Evolutionary conservation across 176 grass and related monocot genomes (phyloP).

Genomic region (Luzula sylvatica): DNA sequence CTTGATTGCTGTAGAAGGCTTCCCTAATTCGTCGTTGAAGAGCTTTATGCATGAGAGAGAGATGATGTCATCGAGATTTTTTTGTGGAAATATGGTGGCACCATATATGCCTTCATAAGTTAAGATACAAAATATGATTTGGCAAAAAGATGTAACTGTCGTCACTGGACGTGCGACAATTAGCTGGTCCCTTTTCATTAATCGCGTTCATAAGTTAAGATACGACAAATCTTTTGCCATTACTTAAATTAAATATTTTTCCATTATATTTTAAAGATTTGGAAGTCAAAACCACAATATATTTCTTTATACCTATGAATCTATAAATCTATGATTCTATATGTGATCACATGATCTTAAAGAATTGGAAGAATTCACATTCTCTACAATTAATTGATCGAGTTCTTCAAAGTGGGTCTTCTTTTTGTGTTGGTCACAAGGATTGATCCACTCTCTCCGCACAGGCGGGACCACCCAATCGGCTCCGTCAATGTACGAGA

Average conservation of each 20-base stretch:
- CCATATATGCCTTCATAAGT: no score
- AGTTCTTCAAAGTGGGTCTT: not conserved
- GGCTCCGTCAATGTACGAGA: constrained; percentile 59
- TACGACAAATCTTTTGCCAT: constrained; percentile 1
- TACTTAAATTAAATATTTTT: not conserved
- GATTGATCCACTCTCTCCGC: not conserved
- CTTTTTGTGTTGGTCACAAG: not conserved
- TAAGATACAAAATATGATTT: no score
- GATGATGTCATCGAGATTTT: no score
- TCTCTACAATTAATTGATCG: constrained; percentile 1
- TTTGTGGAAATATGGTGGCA: no score
- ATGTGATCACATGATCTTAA: constrained; percentile 7
- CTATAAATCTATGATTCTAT: no score
- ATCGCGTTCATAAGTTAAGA: not conserved
- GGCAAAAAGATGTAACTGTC: no score
- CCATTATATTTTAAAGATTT: not conserved
- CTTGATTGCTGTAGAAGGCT: no score
- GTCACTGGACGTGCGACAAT: no score
- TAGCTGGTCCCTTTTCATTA: no score
- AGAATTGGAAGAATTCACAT: constrained; percentile 1
- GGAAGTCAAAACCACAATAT: not conserved
- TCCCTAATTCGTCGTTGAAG: no score
- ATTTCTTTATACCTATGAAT: constrained; percentile 1
- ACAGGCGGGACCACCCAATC: constrained; percentile 40
- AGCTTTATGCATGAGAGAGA: no score